Percentiles rank a stretch among this genome's conserved stretches.
Evolutionary conservation across 2,329 filamentous ascomycete species (phyloP).

Genomic region (Tolypocladium album): DNA sequence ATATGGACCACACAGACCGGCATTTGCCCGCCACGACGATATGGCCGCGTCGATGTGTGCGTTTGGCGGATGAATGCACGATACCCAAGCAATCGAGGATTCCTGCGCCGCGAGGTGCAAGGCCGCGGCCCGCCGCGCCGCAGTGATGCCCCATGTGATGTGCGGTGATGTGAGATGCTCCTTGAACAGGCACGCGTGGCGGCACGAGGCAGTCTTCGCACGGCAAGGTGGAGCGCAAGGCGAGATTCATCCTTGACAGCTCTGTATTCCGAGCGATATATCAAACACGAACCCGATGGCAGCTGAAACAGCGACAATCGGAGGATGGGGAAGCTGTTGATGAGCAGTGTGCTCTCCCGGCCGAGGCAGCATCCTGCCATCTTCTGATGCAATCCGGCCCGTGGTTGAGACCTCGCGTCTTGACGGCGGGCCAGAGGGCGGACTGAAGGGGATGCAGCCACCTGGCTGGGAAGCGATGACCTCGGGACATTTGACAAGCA

Average conservation of each 20-base stretch:
- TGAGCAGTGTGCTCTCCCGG: slow-evolving; percentile 34
- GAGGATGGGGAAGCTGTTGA: slow-evolving; percentile 23
- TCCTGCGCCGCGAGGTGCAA: not conserved
- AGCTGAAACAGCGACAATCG: slow-evolving; percentile 16
- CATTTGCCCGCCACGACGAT: not conserved
- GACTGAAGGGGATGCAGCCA: slow-evolving; percentile 14
- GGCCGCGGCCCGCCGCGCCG: not conserved
- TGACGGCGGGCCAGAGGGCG: slow-evolving; percentile 5
- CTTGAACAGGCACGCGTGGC: not conserved
- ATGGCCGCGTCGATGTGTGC: not conserved
- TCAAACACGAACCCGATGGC: slow-evolving; percentile 25
- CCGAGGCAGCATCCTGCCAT: slow-evolving; percentile 23
- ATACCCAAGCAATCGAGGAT: slow-evolving; percentile 7
- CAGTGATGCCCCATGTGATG: not conserved
- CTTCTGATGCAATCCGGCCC: slow-evolving; percentile 11
- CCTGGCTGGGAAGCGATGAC: slow-evolving; percentile 25
- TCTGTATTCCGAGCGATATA: slow-evolving; percentile 70
- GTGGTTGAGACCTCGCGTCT: not conserved
- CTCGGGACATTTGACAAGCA: slow-evolving; percentile 27
- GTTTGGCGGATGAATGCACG: slow-evolving; percentile 7
- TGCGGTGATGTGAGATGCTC: not conserved
- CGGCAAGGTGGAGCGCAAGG: slow-evolving; percentile 69
- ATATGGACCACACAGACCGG: slow-evolving; percentile 13
- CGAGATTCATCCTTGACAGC: slow-evolving; percentile 62
- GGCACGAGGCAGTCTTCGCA: slow-evolving; percentile 35